Conservation (phyloP, 1,284 basidiomycete species). For the Sporisorium iseilematis-ciliati region DNA sequence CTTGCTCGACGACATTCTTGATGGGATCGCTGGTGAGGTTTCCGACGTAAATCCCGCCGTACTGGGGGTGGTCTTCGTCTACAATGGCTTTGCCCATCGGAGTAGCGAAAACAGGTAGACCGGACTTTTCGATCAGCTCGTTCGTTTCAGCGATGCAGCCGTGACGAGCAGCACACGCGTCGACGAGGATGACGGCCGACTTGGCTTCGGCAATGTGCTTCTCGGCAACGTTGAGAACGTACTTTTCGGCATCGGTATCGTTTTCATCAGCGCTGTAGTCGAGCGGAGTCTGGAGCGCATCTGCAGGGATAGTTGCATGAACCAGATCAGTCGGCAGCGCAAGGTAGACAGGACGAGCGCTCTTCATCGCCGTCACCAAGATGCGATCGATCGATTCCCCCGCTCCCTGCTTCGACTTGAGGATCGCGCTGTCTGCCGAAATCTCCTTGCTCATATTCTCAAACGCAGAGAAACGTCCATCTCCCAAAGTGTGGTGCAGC, state of each 20-base stretch:
- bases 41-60: slow-evolving; percentile 80
- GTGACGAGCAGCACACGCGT: slow-evolving; percentile 88
- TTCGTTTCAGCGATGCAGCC: slow-evolving; percentile 78
- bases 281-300: slow-evolving; percentile 76
- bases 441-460: slow-evolving; percentile 81
- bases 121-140: slow-evolving; percentile 79
- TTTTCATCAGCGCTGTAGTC: slow-evolving; percentile 69
- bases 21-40: slow-evolving; percentile 73
- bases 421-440: slow-evolving; percentile 77
- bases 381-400: slow-evolving; percentile 81
- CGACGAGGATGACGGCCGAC: slow-evolving; percentile 83
- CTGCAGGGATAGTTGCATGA: slow-evolving; percentile 77
- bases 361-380: slow-evolving; percentile 78
- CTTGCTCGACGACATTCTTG: slow-evolving; percentile 81
- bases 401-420: slow-evolving; percentile 69
- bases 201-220: slow-evolving; percentile 75
- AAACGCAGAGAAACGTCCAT: slow-evolving; percentile 78
- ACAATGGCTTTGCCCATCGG: slow-evolving; percentile 91
- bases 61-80: slow-evolving; percentile 83
- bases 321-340: slow-evolving; percentile 88
- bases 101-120: slow-evolving; percentile 72
- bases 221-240: slow-evolving; percentile 75
- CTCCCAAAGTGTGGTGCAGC: slow-evolving; percentile 70
- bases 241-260: slow-evolving; percentile 76
- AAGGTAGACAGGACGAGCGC: slow-evolving; percentile 87